Evolutionary conservation across 208 protist species (phyloP), one percentile per base, ranked within the genome.

Genomic region (Wallacemonas sp.): DNA sequence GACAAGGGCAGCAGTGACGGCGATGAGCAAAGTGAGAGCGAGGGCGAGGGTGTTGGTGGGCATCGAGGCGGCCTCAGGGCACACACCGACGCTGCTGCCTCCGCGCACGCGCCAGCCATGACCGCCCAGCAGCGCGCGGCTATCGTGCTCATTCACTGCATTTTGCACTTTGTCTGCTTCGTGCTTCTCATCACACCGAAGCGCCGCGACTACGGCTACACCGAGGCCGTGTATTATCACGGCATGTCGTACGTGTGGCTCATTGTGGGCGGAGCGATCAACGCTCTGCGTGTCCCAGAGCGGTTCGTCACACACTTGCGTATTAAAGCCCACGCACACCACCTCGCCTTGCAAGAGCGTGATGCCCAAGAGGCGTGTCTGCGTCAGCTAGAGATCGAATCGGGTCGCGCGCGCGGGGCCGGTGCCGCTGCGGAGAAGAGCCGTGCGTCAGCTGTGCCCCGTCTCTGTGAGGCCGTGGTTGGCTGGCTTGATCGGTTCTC

Each of bases 191-290:
- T 89, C 19, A 31, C 80, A 8, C 86, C 86, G 2, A 87, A 88
- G 60, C 33, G 28, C 0, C 38, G 61, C 24, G 22, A 12, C n/a
- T 62, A 78, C 33, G 86, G 86, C 19, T 85, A 79, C 68, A 74
- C 73, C 31, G 69, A 80, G 38, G 80, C 74, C 9, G 49, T 82
- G 2, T 62, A 88, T 58, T 87, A 82, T 65, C 82, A 93, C 73
- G 66, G 60, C 46, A 27, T 77, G 38, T 78, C 75, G 36, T 93
- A 82, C 59, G 22, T 81, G 2, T 88, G 62, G 56, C 68, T 93
- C 39, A 49, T 79, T 5, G 3, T 78, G 22, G 86, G 82, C 15
- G 80, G 80, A 1, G 31, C 64, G 9, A 30, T 82, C 15, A 88
- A 84, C 62, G 70, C 44, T 1, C 8, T 70, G 9, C 77, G 82